These are phyloP conservation scores for Globisporangium splendens DNA, from an alignment of 352 stramenopile species.

Conservation along the genomic window DNA sequence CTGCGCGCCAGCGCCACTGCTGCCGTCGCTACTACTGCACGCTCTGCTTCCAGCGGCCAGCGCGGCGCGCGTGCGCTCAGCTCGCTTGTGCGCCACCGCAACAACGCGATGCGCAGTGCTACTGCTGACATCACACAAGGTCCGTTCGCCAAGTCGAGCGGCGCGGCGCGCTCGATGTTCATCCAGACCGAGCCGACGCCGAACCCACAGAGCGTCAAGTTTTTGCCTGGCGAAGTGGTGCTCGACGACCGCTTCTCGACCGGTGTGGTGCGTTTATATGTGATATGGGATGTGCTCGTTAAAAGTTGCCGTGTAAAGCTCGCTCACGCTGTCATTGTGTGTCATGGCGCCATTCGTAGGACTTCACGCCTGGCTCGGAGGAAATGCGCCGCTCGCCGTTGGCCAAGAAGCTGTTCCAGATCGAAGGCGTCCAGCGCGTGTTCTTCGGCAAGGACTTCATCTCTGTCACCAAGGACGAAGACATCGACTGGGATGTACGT, in stretches of 20 bases:
- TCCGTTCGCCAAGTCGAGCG: constrained; percentile 13
- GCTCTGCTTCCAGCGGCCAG: not conserved
- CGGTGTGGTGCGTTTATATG: constrained; percentile 39
- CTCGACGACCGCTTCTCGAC: constrained; percentile 89
- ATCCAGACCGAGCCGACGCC: constrained; percentile 98
- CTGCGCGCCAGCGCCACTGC: constrained; percentile 17
- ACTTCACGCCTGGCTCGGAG: constrained; percentile 81
- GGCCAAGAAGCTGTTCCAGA: constrained; percentile 95
- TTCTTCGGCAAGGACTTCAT: constrained; percentile 99
- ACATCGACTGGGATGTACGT: constrained; percentile 92
- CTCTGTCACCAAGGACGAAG: constrained; percentile 96
- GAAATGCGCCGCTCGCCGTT: constrained; percentile 92
- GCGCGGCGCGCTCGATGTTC: constrained; percentile 91
- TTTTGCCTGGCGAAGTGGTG: constrained; percentile 90
- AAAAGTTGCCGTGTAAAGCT: constrained; percentile 2
- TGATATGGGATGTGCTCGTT: not conserved
- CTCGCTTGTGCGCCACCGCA: constrained; percentile 4
- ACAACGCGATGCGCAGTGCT: not conserved
- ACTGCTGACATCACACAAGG: not conserved
- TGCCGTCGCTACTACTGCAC: not conserved
- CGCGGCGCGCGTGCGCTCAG: constrained; percentile 2
- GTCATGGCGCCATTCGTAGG: constrained; percentile 25
- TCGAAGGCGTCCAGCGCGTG: constrained; percentile 94
- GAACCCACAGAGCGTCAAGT: constrained; percentile 98
- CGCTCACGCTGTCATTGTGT: not conserved